Percentiles rank a stretch among this genome's conserved stretches.
phyloP scores from a whole-genome alignment of 805 yeast species.

The Wickerhamomyces ciferrii region DNA sequence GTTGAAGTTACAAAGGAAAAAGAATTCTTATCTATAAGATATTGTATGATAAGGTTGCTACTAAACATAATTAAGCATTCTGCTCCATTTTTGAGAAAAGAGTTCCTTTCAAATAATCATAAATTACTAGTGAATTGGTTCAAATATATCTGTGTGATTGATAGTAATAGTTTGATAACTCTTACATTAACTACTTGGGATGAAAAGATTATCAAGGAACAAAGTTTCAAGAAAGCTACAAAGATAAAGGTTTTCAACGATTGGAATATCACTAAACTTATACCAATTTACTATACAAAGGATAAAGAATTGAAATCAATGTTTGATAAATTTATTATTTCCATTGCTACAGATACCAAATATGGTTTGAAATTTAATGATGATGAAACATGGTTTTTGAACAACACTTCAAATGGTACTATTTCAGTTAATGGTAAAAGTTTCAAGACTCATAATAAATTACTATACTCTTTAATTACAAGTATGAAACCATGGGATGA shows the following conservation, averaged over 20 bases:
- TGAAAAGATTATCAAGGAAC: constrained; percentile 50
- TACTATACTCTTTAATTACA: constrained; percentile 56
- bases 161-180: constrained; percentile 37
- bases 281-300: constrained; percentile 41
- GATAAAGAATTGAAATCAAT: constrained; percentile 30
- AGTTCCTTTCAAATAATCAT: constrained; percentile 48
- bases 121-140: constrained; percentile 64
- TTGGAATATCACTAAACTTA: constrained; percentile 55
- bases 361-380: constrained; percentile 40
- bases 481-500: constrained; percentile 81
- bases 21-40: constrained; percentile 44
- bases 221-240: constrained; percentile 55
- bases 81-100: constrained; percentile 56
- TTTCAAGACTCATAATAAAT: constrained; percentile 63
- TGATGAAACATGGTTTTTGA: constrained; percentile 46
- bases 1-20: constrained; percentile 27
- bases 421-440: constrained; percentile 42
- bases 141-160: constrained; percentile 52
- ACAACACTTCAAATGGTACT: constrained; percentile 19
- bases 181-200: constrained; percentile 43
- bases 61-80: constrained; percentile 42
- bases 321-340: constrained; percentile 42
- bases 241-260: constrained; percentile 79
- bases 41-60: constrained; percentile 58
- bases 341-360: constrained; percentile 43